These are phyloP conservation scores for Cornus kousa DNA, from an alignment of 148 eudicot species.

Conservation along the genomic window DNA sequence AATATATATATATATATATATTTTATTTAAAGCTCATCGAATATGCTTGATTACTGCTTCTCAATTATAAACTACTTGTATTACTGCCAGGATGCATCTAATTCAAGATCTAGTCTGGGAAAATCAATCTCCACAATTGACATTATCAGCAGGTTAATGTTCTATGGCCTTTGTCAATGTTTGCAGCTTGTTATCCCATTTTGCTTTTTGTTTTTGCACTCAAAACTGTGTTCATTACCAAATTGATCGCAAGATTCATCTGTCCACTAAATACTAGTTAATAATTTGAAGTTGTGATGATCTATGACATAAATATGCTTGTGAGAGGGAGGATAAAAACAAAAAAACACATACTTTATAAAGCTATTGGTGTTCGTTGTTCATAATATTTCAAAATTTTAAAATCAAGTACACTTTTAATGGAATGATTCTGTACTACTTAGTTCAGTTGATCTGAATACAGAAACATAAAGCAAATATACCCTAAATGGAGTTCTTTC, in stretches of 20 bases:
- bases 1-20: not conserved
- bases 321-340: not conserved
- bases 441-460: not conserved
- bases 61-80: constrained; percentile 3
- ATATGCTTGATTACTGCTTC: constrained; percentile 7
- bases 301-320: not conserved
- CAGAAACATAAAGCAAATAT: not conserved
- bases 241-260: not conserved
- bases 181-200: constrained; percentile 3
- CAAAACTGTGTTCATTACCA: not conserved
- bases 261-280: not conserved
- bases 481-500: not conserved
- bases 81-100: constrained; percentile 46
- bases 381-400: not conserved
- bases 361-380: not conserved
- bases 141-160: constrained; percentile 39
- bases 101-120: constrained; percentile 35
- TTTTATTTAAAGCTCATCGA: not conserved
- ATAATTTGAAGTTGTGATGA: constrained; percentile 5
- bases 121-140: constrained; percentile 30
- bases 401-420: not conserved
- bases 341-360: not conserved
- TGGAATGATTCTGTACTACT: not conserved
- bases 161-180: not conserved
- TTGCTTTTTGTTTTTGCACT: not conserved